A percentile compares a stretch with the other conserved stretches of the same genome.
Evolutionary conservation across 2,329 filamentous ascomycete species (phyloP).

Genomic region (Aspergillus alliaceus): DNA sequence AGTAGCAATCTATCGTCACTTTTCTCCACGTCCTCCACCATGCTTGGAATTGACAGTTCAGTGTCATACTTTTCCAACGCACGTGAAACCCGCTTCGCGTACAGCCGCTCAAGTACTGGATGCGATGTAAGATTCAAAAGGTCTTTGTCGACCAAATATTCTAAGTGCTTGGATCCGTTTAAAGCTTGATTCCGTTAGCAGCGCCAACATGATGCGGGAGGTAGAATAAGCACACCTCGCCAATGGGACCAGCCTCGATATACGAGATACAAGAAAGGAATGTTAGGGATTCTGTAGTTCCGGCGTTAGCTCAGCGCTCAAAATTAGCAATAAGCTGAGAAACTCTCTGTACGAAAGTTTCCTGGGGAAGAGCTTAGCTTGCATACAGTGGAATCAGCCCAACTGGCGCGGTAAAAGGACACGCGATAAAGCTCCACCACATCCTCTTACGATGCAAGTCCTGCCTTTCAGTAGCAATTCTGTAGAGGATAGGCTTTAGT

Average conservation of each 20-base stretch:
- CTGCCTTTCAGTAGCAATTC: conserved; percentile 77
- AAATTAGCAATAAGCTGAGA: too few relatives aligned
- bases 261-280: conserved; percentile 94
- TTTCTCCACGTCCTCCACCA: conserved; percentile 35
- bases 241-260: conserved; percentile 92
- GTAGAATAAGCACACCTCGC: conserved; percentile 52
- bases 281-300: conserved; percentile 71
- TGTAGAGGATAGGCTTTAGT: conserved; percentile 65
- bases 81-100: conserved; percentile 50
- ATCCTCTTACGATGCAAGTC: conserved; percentile 73
- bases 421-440: conserved; percentile 76
- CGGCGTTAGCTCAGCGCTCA: not conserved
- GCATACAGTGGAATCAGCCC: conserved; percentile 81
- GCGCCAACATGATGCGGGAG: conserved; percentile 10
- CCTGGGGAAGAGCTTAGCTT: not conserved
- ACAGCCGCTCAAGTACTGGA: conserved; percentile 70
- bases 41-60: conserved; percentile 30
- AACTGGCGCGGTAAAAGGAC: conserved; percentile 82
- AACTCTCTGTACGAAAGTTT: not conserved
- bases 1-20: conserved; percentile 49
- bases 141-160: conserved; percentile 75
- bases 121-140: conserved; percentile 68
- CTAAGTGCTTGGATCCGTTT: conserved; percentile 78
- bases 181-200: conserved; percentile 55
- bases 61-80: conserved; percentile 28